Base-by-base conservation (phyloP, 2,329 filamentous ascomycete species). In the Chaetothyriales sp. region DNA sequence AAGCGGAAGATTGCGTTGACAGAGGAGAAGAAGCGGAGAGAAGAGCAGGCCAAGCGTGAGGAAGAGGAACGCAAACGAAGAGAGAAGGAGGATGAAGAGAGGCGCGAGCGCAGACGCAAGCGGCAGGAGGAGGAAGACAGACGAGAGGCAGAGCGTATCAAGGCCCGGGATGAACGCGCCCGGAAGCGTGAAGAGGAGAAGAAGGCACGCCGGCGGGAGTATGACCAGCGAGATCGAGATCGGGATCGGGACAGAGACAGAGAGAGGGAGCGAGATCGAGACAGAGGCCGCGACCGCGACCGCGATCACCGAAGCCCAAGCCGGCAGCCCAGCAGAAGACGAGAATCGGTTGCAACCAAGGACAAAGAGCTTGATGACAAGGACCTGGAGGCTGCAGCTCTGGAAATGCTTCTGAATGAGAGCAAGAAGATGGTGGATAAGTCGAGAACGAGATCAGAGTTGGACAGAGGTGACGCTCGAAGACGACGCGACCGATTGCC, bases 401-500 rank as follows among this genome's bases (percentile, higher is more conserved):
- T 79, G 49, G 70, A 76, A 51, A 61, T 73, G 53, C 66, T 79
- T 9, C 59, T 79, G 19, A 71, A 69, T 56, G 76, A 79, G 62
- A 73, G 75, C 46, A 70, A 76, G 57, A 70, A 74, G 55, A 66
- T 75, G 54, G 72, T 74, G 7, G 73, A 73, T 20, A 76, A 75
- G 57, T 68, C 70, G 2, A 65, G 67, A 39, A 67, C 70, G 53
- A 70, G 72, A 51, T 71, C 72, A 4, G 73, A 75, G 50, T 70
- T 73, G 52, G 74, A 69, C 15, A 54, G 57, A 18, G 54, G 57
- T 12, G 59, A 63, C 19, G 47, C 53, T 25, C 55, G 58, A 48
- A 39, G 32, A 12, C 59, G 60, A 51, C 63, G 62, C 53, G 58
- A 60, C 10, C 50, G 56, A 49, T 59, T 57, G 20, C 44, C 57